Evolutionary conservation across 2,329 filamentous ascomycete species (phyloP), one percentile per base, ranked within the genome.

Genomic region (Epichloe gansuensis): DNA sequence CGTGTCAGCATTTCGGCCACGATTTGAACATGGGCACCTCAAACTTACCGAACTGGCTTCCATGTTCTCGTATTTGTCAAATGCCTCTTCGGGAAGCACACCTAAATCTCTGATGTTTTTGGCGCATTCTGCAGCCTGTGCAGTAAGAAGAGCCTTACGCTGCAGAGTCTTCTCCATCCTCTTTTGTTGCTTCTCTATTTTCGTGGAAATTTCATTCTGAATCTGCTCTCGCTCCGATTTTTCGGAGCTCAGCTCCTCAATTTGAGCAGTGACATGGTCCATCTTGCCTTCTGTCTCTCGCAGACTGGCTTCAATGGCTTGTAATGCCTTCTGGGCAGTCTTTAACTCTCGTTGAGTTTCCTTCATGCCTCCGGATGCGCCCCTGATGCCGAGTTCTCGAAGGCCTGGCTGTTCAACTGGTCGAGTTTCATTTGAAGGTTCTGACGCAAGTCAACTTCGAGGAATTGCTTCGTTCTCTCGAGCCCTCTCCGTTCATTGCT

Each of bases 51-150:
- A 81, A 57, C 91, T 88, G 28, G 85, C 82, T 60, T 89, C 85
- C 67, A 89, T 86, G 60, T 85, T 85, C 63, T 88, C 83, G 66
- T 95, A 98, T 63, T 91, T 93, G 59, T 87, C 87, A 65, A 95
- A 93, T 0, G 91, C 90, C 62, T 96, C 91, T 56, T 97, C 91
- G 0, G 93, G 91, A 15, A 98, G 76, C 17, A 95, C 91, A 59
- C 93, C 93, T 6, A 98, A 76, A 59, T 95, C 90, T 46, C 91
- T 85, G 61, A 98, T 97, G 57, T 91, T 91, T 63, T 89, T 86
- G 55, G 84, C 84, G 57, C 87, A 88, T 62, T 95, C 90, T 3
- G 83, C 81, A 21, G 88, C 84, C 64, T 90, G 86, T 47, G 84
- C 79, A 15, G 81, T 85, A 56, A 94, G 75, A 3, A 89, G 77